Evolutionary conservation across 345 rosid genomes (phyloP).

Genomic region (Hypericum perforatum): DNA sequence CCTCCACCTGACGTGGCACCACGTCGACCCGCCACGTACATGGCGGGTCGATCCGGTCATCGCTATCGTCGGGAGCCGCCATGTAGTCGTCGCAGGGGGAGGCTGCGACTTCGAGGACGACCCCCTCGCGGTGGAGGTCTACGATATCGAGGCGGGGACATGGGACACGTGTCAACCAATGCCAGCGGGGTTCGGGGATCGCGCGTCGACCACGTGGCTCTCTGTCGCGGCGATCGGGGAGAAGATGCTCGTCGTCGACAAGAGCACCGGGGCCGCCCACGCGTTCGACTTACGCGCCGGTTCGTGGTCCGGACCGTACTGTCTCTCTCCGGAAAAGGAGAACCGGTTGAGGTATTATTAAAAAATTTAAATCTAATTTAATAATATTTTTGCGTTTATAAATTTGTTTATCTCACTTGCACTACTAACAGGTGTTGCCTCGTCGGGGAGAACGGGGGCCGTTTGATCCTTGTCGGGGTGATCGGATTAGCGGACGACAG

Average conservation of each 20-base stretch:
- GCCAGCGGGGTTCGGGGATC: conserved; percentile 42
- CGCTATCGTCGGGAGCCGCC: conserved; percentile 32
- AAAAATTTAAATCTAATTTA: no score
- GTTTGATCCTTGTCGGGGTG: conserved; percentile 42
- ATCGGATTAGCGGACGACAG: conserved; percentile 11
- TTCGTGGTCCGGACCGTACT: conserved; percentile 45
- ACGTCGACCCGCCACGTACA: conserved; percentile 36
- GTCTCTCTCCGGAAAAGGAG: conserved; percentile 33
- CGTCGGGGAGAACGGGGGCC: conserved; percentile 28
- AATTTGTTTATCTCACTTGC: no score
- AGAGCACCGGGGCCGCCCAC: conserved; percentile 34
- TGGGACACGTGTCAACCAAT: conserved; percentile 53
- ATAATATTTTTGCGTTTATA: no score
- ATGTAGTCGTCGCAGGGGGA: conserved; percentile 52
- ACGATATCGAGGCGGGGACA: conserved; percentile 24
- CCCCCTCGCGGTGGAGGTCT: conserved; percentile 55
- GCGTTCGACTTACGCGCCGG: conserved; percentile 40
- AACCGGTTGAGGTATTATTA: no score
- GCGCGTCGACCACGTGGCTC: conserved; percentile 53
- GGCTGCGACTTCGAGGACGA: conserved; percentile 60
- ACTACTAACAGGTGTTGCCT: no score
- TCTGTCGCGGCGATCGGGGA: conserved; percentile 33
- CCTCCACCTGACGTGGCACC: conserved; percentile 55
- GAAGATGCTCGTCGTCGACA: conserved; percentile 44
- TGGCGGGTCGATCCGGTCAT: conserved; percentile 72